Conservation (phyloP, 2,329 filamentous ascomycete species). For the Tolypocladium sp. region DNA sequence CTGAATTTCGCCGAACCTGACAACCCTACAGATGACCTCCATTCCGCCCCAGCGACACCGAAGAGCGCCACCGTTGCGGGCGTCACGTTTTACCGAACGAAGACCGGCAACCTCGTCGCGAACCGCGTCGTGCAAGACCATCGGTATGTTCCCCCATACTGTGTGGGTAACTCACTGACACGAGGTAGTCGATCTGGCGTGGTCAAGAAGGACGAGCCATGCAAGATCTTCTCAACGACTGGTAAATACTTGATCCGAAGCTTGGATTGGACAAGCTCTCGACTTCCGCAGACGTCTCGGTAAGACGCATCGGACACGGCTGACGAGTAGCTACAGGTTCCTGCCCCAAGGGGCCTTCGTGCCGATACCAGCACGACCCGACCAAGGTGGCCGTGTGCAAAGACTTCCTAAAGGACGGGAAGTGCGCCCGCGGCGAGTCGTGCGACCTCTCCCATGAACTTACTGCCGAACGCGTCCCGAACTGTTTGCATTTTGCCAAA, state of each 20-base stretch:
- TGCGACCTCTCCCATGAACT: conserved; percentile 90
- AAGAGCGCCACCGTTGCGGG: conserved; percentile 65
- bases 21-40: conserved; percentile 40
- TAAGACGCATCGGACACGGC: conserved; percentile 31
- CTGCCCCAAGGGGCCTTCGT: conserved; percentile 72
- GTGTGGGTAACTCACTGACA: conserved; percentile 26
- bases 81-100: conserved; percentile 76
- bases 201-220: conserved; percentile 61
- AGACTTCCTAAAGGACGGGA: conserved; percentile 70
- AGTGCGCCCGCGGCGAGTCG: conserved; percentile 64
- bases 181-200: conserved; percentile 36
- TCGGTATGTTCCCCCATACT: conserved; percentile 47
- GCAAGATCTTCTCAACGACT: conserved; percentile 62
- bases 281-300: conserved; percentile 15
- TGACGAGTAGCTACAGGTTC: conserved; percentile 55
- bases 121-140: conserved; percentile 66
- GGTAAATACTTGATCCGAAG: conserved; percentile 47
- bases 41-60: conserved; percentile 59
- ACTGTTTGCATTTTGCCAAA: conserved; percentile 82
- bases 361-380: conserved; percentile 75
- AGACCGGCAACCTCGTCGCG: conserved; percentile 78
- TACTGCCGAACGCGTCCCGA: conserved; percentile 72
- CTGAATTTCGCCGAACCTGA: not conserved
- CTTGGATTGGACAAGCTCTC: conserved; percentile 12
- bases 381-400: conserved; percentile 86